Evolutionary conservation across 441 rosid species (phyloP).

Genomic region (Gossypium gossypioides): DNA sequence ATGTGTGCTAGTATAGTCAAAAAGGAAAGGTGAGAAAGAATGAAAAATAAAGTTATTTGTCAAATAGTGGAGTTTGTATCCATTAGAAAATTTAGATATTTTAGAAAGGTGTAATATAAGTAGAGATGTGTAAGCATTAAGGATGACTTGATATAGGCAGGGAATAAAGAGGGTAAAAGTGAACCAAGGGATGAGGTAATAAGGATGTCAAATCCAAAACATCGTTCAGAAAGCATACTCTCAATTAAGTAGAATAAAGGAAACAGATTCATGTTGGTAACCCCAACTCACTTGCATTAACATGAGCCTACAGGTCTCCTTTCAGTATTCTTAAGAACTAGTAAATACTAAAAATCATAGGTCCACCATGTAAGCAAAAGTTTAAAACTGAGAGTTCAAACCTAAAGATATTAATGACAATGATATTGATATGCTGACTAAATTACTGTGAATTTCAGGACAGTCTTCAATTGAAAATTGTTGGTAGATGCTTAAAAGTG

Average conservation of each 20-base stretch:
- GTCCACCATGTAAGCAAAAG: background rate
- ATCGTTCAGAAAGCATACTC: background rate
- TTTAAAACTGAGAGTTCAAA: background rate
- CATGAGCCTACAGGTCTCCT: background rate
- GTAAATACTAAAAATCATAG: background rate
- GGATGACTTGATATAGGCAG: background rate
- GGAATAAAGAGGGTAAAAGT: background rate
- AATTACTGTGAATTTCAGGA: background rate
- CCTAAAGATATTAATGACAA: background rate
- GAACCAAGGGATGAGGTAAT: background rate
- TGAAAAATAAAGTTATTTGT: background rate
- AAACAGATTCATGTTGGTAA: background rate
- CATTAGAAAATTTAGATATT: background rate
- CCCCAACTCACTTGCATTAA: background rate
- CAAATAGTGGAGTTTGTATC: background rate
- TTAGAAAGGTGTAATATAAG: background rate
- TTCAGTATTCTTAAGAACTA: background rate
- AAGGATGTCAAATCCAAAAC: background rate
- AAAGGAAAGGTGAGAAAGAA: background rate
- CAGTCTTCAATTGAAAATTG: background rate
- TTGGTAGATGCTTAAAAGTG: background rate
- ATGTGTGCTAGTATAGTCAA: background rate
- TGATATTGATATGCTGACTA: background rate
- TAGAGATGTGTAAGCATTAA: background rate
- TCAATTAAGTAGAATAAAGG: background rate